These are phyloP conservation scores for Tetracladium setigerum DNA, from an alignment of 495 filamentous ascomycete species.

Conservation along the genomic window DNA sequence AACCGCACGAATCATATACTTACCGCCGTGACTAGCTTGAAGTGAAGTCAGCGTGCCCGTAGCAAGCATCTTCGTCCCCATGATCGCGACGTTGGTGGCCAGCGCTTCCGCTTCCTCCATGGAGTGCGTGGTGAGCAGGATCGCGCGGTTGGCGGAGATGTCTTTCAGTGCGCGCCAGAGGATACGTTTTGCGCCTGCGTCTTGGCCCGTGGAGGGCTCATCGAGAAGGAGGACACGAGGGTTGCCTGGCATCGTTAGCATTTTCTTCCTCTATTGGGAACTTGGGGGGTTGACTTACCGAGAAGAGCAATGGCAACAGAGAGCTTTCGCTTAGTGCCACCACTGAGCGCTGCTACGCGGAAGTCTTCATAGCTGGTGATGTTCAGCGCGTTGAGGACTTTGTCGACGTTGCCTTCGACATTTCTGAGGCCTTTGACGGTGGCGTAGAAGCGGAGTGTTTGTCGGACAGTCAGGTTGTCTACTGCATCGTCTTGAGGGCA, in stretches of 20 bases:
- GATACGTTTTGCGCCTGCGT: constrained; percentile 38
- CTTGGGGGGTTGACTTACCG: not conserved
- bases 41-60: constrained; percentile 34
- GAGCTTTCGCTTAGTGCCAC: constrained; percentile 44
- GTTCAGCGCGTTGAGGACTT: constrained; percentile 25
- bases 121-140: constrained; percentile 38
- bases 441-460: constrained; percentile 45
- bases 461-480: constrained; percentile 35
- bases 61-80: constrained; percentile 38
- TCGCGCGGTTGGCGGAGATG: constrained; percentile 27
- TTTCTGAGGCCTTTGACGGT: constrained; percentile 38
- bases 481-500: constrained; percentile 25
- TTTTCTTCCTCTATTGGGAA: too few relatives aligned
- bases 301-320: constrained; percentile 41
- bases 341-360: constrained; percentile 34
- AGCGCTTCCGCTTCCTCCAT: constrained; percentile 48
- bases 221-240: constrained; percentile 42
- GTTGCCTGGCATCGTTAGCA: constrained; percentile 27
- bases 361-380: constrained; percentile 27
- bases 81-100: constrained; percentile 40
- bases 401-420: constrained; percentile 32
- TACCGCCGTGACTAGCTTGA: constrained; percentile 31
- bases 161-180: constrained; percentile 36
- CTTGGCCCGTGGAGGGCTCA: constrained; percentile 38
- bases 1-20: constrained; percentile 30